Evolutionary conservation across 352 stramenopile species (phyloP).

Genomic region (Globisporangium nunn): DNA sequence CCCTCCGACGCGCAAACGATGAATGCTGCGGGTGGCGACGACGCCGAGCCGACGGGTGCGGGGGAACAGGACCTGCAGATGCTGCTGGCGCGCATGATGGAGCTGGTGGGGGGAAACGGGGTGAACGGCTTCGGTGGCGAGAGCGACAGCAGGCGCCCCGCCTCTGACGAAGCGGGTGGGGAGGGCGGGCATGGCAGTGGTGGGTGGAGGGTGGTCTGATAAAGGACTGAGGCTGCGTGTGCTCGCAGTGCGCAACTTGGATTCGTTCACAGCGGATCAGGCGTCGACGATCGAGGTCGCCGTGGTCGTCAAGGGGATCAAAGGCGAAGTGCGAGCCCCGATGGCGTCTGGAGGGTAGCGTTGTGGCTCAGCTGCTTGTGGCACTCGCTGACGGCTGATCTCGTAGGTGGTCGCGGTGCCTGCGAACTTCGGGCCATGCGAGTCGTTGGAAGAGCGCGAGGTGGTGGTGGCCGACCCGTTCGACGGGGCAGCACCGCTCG

Average conservation of each 20-base stretch:
- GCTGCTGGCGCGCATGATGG: conserved; percentile 32
- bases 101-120: conserved; percentile 20
- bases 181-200: too few relatives aligned
- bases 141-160: conserved; percentile 26
- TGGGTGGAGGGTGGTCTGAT: too few relatives aligned
- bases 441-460: conserved; percentile 32
- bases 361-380: too few relatives aligned
- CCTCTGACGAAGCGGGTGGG: conserved; percentile 44
- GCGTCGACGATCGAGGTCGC: conserved; percentile 67
- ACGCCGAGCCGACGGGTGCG: conserved; percentile 7
- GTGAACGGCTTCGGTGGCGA: conserved; percentile 23
- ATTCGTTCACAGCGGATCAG: conserved; percentile 60
- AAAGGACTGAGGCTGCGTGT: too few relatives aligned
- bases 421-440: conserved; percentile 70
- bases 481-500: conserved; percentile 38
- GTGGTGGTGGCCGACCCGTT: conserved; percentile 54
- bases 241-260: conserved; percentile 39
- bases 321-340: conserved; percentile 40
- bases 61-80: conserved; percentile 27
- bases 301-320: conserved; percentile 56
- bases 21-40: background rate
- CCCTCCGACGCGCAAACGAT: background rate
- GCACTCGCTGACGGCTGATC: too few relatives aligned
- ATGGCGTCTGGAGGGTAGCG: too few relatives aligned
- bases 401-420: conserved; percentile 58